phyloP scores from a whole-genome alignment of 1,284 basidiomycete genomes.

The Limonomyces culmigenus region DNA sequence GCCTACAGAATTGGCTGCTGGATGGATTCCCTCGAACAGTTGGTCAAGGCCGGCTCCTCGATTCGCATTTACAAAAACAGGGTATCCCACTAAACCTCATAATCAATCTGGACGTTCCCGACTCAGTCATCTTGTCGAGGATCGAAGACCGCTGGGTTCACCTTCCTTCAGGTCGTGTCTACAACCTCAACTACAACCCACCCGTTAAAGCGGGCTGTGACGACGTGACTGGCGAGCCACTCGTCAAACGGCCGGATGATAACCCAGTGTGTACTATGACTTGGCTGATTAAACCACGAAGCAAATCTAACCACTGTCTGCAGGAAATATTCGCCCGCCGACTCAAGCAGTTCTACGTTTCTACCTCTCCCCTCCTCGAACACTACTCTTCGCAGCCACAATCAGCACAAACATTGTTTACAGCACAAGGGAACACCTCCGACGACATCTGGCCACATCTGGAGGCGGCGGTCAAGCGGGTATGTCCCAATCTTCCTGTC shows the following conservation, averaged over 20 bases:
- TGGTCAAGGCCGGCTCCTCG: constrained; percentile 75
- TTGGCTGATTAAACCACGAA: background rate
- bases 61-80: constrained; percentile 45
- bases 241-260: constrained; percentile 85
- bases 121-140: constrained; percentile 76
- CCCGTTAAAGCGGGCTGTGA: constrained; percentile 79
- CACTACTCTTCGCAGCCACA: constrained; percentile 51
- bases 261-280: constrained; percentile 49
- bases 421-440: constrained; percentile 68
- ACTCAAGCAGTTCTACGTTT: constrained; percentile 69
- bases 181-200: constrained; percentile 84
- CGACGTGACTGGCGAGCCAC: constrained; percentile 84
- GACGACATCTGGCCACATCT: constrained; percentile 90
- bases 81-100: constrained; percentile 65
- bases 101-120: constrained; percentile 84
- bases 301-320: constrained; percentile 1
- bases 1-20: constrained; percentile 75
- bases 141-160: constrained; percentile 95
- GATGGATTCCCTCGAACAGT: constrained; percentile 95
- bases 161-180: constrained; percentile 82
- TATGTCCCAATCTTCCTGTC: constrained; percentile 44
- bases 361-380: constrained; percentile 73
- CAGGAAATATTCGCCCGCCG: constrained; percentile 78
- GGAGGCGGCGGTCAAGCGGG: constrained; percentile 36
- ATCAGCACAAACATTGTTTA: constrained; percentile 35